Base-by-base conservation (phyloP, 2,329 filamentous ascomycete genomes). In the Colletotrichum tabaci region DNA sequence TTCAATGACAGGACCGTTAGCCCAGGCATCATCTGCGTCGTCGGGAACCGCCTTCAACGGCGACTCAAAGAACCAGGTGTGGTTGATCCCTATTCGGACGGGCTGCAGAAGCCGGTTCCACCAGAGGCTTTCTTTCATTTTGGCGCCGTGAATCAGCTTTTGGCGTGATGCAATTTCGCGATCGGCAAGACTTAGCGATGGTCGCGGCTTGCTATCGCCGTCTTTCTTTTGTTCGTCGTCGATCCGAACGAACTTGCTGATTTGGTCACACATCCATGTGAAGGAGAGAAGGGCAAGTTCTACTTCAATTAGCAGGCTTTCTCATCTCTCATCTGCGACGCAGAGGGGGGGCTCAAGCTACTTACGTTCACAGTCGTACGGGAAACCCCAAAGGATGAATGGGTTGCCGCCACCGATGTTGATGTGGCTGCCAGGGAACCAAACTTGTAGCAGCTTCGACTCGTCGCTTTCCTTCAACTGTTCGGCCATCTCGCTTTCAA, bases 241-340 rank as follows among this genome's bases (percentile, higher is more conserved):
- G 15, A 71, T 57, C 8, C 46, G 35, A 2, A 67, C 9, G 6
- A 44, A 47, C 0, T 3, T 16, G 9, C 21, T 40, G 40, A 66
- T 55, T 18, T 66, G 56, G 7, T 61, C 73, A 38, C 64, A 74
- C 71, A 74, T 74, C 73, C 71, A 74, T 2, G 73, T 49, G 40
- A 73, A 74, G 2, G 71, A 71, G 23, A 73, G 71, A 23, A 71
- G 61, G 7, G 71, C 63, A 26, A 74, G 53, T 53, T 74, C 71
- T 73, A 4, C 7, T n/a, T 21, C 4, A 9, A 42, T 23, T 13
- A 47, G 55, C 50, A 12, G 55, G n/a, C 21, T 12, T 7, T 1
- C 21, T 10, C 2, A 38, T 16, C 3, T 15, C 18, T 15, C 21
- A 47, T 38, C 35, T 38, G 35, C 35, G 8, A 38, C 8, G 35